A percentile compares a stretch with the other conserved stretches of the same genome.
Conservation (phyloP, 768 basidiomycete genomes). For the Punctularia strigosozonata region DNA sequence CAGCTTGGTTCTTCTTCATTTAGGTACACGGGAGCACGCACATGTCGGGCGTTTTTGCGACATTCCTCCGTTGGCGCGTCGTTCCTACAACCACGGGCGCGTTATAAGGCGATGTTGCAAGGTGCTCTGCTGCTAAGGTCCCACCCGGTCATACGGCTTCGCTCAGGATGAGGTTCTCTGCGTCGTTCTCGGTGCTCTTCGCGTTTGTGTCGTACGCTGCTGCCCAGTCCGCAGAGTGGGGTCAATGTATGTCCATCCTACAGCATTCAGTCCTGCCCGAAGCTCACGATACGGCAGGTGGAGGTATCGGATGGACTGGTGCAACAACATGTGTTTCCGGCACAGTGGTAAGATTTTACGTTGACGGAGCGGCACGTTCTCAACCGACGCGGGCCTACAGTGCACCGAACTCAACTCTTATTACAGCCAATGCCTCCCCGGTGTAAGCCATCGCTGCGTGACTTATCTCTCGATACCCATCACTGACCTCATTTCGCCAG, state of each 20-base stretch:
- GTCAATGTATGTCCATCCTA: conserved; percentile 13
- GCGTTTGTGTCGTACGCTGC: conserved; percentile 13
- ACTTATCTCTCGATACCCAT: not conserved
- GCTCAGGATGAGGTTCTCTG: conserved; percentile 11
- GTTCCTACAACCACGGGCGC: too few species aligned
- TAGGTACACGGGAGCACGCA: too few species aligned
- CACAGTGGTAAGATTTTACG: conserved; percentile 4
- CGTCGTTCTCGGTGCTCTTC: conserved; percentile 17
- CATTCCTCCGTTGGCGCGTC: too few species aligned
- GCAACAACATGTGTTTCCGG: conserved; percentile 27
- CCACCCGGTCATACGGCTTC: not conserved
- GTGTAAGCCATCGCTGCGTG: not conserved
- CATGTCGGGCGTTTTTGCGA: too few species aligned
- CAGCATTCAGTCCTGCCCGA: not conserved
- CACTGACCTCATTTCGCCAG: not conserved
- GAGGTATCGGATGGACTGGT: conserved; percentile 26
- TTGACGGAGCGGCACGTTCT: conserved; percentile 3
- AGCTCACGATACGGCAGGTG: conserved; percentile 7
- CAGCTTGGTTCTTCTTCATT: too few species aligned
- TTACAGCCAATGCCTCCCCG: conserved; percentile 33
- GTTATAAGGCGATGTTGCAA: too few species aligned
- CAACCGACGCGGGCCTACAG: too few species aligned
- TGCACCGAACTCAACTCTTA: conserved; percentile 28
- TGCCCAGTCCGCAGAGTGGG: conserved; percentile 16
- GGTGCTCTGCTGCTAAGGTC: too few species aligned